Evolutionary conservation across 208 protist genomes (phyloP).

Genomic region (Trypanosoma platydactyli): DNA sequence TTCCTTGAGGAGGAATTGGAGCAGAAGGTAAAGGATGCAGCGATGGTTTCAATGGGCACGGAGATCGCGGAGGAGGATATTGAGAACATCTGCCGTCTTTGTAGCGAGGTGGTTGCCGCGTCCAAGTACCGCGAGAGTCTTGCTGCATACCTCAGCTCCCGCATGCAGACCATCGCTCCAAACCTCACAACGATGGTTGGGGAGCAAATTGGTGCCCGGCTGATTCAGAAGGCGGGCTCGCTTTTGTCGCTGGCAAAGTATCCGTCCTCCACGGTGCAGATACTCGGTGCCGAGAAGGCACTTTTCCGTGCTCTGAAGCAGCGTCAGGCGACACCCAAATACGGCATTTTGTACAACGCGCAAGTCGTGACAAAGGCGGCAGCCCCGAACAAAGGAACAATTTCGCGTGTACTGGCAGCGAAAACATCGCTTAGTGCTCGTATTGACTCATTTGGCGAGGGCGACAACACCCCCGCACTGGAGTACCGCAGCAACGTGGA

Average conservation of each 20-base stretch:
- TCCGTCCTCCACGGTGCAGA: constrained; percentile 99
- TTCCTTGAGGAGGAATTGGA: constrained; percentile 96
- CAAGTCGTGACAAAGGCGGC: constrained; percentile 95
- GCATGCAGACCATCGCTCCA: constrained; percentile 98
- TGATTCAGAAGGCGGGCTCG: constrained; percentile 99
- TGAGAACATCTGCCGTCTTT: constrained; percentile 92
- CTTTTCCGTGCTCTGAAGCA: constrained; percentile 98
- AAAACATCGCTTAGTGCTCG: constrained; percentile 97
- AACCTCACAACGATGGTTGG: constrained; percentile 98
- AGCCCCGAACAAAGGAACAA: constrained; percentile 95
- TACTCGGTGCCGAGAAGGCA: constrained; percentile 99
- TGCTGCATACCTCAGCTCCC: constrained; percentile 97
- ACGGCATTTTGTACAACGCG: constrained; percentile 99
- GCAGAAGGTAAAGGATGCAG: constrained; percentile 94
- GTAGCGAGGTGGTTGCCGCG: constrained; percentile 91
- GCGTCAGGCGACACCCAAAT: constrained; percentile 99
- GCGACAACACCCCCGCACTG: constrained; percentile 79
- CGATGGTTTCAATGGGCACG: constrained; percentile 99
- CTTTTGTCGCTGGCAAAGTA: constrained; percentile 98
- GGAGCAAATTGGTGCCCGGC: constrained; percentile 96
- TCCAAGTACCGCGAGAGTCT: constrained; percentile 95
- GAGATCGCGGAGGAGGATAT: constrained; percentile 97
- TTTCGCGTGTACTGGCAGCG: constrained; percentile 96
- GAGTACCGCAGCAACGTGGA: constrained; percentile 93
- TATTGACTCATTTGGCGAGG: constrained; percentile 98